Evolutionary conservation across 2,329 filamentous ascomycete genomes (phyloP).

Genomic region (Sporothrix globosa): DNA sequence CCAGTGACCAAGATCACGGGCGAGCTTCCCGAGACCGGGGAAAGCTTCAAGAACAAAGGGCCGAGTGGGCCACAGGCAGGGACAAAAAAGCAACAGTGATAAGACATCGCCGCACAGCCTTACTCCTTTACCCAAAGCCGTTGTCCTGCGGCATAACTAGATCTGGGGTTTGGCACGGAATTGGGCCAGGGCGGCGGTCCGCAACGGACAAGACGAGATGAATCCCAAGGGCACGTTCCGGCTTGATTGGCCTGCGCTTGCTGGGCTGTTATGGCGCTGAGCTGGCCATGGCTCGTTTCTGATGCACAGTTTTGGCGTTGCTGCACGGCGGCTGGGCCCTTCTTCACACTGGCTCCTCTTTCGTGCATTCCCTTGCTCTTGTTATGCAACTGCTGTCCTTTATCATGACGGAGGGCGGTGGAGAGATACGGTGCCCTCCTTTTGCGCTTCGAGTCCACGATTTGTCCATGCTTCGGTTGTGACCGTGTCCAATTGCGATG

Average conservation of each 20-base stretch:
- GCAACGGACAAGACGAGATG: constrained; percentile 20
- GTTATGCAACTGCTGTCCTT: neutral
- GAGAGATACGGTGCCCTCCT: neutral
- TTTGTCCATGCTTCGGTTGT: neutral
- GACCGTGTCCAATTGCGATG: neutral
- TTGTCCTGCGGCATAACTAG: neutral
- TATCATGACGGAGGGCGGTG: neutral
- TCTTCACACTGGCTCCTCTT: neutral
- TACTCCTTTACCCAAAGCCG: neutral
- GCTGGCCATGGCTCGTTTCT: neutral
- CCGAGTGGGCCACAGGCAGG: neutral
- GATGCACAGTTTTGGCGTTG: constrained; percentile 10
- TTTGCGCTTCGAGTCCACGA: neutral
- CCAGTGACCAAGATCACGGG: neutral
- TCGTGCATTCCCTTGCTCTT: neutral
- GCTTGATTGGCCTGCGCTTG: constrained; percentile 37
- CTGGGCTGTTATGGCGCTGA: neutral
- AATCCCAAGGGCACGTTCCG: constrained; percentile 34
- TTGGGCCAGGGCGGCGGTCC: constrained; percentile 26
- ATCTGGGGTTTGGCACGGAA: constrained; percentile 13
- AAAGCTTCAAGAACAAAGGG: neutral
- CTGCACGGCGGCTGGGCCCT: constrained; percentile 24
- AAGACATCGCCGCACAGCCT: neutral
- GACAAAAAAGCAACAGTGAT: neutral
- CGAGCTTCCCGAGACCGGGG: neutral